phyloP scores from a whole-genome alignment of 2,329 filamentous ascomycete genomes.

The Zasmidium angulare region DNA sequence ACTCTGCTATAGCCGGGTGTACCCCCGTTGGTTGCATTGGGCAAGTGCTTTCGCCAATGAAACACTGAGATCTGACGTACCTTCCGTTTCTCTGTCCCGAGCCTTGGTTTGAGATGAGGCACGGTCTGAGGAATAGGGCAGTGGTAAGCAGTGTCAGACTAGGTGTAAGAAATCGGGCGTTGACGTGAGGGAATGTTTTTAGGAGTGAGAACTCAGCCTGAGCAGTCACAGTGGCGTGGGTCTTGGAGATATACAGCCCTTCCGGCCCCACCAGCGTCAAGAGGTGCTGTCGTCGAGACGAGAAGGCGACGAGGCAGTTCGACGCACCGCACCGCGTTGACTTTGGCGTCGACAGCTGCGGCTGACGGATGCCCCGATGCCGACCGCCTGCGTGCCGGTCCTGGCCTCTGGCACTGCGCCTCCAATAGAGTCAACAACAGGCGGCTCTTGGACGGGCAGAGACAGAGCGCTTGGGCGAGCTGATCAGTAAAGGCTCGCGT shows the following conservation, averaged over 20 bases:
- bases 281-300: background rate
- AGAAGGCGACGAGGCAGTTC: background rate
- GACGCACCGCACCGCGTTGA: background rate
- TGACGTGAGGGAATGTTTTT: background rate
- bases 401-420: constrained; percentile 4
- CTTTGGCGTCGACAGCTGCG: constrained; percentile 8
- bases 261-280: background rate
- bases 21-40: background rate
- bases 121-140: background rate
- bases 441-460: no score
- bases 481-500: constrained; percentile 6
- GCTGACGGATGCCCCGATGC: constrained; percentile 11
- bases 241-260: background rate
- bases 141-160: background rate
- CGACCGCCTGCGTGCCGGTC: background rate
- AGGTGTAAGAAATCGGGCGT: background rate
- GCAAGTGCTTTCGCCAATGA: background rate
- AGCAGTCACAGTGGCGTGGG: background rate
- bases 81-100: background rate
- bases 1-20: background rate
- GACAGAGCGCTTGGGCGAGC: constrained; percentile 4
- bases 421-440: no score
- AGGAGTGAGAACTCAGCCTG: background rate
- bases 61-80: background rate
- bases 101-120: background rate